These are phyloP conservation scores for Erucastrum elatum DNA, from an alignment of 345 rosid genomes.

Conservation along the genomic window DNA sequence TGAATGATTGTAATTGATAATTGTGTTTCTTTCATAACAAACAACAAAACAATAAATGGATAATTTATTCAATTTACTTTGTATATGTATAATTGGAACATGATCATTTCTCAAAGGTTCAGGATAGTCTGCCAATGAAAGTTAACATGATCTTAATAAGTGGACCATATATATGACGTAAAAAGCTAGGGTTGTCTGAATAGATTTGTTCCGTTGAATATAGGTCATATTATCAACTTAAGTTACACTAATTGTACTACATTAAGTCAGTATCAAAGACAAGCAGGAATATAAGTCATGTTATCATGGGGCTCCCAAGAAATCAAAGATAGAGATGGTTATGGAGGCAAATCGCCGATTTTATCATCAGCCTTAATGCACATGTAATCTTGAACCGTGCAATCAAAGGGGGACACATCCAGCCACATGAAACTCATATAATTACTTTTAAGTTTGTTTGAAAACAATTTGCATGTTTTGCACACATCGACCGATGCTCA, in stretches of 20 bases:
- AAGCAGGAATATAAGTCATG: background rate
- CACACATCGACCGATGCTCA: background rate
- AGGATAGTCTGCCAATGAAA: conserved; percentile 17
- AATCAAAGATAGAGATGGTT: conserved; percentile 13
- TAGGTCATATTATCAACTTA: background rate
- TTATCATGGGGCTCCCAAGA: conserved; percentile 9
- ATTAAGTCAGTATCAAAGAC: background rate
- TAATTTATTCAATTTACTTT: conserved; percentile 1
- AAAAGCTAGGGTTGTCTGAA: background rate
- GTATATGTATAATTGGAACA: background rate
- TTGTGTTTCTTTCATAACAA: conserved; percentile 22
- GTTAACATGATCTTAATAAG: background rate
- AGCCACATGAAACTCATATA: conserved; percentile 1
- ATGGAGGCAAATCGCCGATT: background rate
- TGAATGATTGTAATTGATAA: conserved; percentile 1
- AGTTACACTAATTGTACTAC: background rate
- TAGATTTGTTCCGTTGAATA: background rate
- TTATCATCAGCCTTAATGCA: background rate
- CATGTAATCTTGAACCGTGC: conserved; percentile 4
- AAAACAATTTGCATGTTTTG: conserved; percentile 4
- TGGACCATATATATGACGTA: conserved; percentile 15
- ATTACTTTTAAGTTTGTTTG: background rate
- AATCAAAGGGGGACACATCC: background rate
- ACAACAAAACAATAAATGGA: background rate
- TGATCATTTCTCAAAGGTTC: conserved; percentile 28